Evolutionary conservation across 768 basidiomycete genomes (phyloP).

Genomic region (Leccinum uliginosum): DNA sequence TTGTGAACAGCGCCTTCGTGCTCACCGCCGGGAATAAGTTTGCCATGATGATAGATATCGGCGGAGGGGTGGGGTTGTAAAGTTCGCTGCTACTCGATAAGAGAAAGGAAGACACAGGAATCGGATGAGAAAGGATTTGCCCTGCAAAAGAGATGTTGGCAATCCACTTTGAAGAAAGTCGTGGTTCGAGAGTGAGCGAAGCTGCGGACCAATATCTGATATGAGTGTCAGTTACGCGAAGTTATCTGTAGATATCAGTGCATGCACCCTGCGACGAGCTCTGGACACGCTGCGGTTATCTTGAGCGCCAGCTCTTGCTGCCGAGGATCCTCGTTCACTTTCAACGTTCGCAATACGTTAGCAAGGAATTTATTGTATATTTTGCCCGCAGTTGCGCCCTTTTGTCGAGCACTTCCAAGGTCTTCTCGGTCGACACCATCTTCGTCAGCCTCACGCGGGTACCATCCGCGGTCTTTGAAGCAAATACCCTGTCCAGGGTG

Average conservation of each 20-base stretch:
- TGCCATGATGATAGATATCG: constrained; percentile 64
- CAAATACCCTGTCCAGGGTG: constrained; percentile 81
- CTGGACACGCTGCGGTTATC: constrained; percentile 79
- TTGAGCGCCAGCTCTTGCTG: constrained; percentile 83
- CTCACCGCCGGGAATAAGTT: constrained; percentile 74
- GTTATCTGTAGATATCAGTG: neutral
- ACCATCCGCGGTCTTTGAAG: constrained; percentile 90
- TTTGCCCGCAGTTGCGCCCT: constrained; percentile 34
- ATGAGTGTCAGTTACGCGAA: constrained; percentile 11
- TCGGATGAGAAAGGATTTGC: constrained; percentile 68
- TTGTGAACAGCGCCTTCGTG: constrained; percentile 71
- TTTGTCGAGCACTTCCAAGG: constrained; percentile 28
- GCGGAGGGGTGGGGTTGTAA: constrained; percentile 72
- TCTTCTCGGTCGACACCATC: constrained; percentile 38
- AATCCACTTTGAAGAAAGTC: constrained; percentile 88
- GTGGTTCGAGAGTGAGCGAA: constrained; percentile 74
- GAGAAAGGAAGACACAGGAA: constrained; percentile 63
- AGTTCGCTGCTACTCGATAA: constrained; percentile 40
- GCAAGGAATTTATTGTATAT: constrained; percentile 82
- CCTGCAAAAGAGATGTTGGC: constrained; percentile 83
- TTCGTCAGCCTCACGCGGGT: constrained; percentile 59
- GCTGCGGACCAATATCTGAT: constrained; percentile 68
- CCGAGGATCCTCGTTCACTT: constrained; percentile 83
- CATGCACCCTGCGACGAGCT: constrained; percentile 73
- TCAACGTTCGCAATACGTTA: constrained; percentile 67